Evolutionary conservation across 2,329 filamentous ascomycete genomes (phyloP).

Genomic region (Colletotrichum echinochloae): DNA sequence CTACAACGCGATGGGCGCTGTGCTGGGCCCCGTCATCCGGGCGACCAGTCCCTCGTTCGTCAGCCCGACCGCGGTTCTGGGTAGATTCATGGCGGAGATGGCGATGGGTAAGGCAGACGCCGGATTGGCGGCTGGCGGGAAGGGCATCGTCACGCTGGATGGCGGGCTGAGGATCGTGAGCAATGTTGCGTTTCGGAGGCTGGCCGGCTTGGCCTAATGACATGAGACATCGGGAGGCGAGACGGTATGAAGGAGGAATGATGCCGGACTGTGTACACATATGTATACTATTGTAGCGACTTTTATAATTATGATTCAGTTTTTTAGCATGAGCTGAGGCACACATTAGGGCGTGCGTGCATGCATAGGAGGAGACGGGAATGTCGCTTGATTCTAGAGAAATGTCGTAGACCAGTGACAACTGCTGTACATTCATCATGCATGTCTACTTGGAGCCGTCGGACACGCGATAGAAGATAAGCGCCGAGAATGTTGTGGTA

Average conservation of each 20-base stretch:
- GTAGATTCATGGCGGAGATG: constrained; percentile 57
- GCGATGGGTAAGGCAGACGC: constrained; percentile 56
- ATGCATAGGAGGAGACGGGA: neutral
- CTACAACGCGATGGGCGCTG: constrained; percentile 20
- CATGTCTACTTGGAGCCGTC: neutral
- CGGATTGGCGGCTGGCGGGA: constrained; percentile 43
- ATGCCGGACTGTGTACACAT: neutral
- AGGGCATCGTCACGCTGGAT: constrained; percentile 48
- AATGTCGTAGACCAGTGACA: neutral
- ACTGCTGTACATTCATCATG: neutral
- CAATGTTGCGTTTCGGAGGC: constrained; percentile 51
- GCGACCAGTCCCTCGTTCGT: constrained; percentile 42
- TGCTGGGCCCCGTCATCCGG: constrained; percentile 47
- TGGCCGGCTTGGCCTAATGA: constrained; percentile 46
- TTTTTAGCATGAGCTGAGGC: neutral
- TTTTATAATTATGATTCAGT: neutral
- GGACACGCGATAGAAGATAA: neutral
- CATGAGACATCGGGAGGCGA: neutral
- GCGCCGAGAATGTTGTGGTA: neutral
- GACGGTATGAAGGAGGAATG: neutral
- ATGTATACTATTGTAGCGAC: too few species aligned
- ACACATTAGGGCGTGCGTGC: neutral
- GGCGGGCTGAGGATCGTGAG: constrained; percentile 52
- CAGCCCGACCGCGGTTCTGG: constrained; percentile 59
- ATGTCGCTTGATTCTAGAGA: neutral